Conservation (phyloP, 1,139 yeast species). For the Pichia sp. region DNA sequence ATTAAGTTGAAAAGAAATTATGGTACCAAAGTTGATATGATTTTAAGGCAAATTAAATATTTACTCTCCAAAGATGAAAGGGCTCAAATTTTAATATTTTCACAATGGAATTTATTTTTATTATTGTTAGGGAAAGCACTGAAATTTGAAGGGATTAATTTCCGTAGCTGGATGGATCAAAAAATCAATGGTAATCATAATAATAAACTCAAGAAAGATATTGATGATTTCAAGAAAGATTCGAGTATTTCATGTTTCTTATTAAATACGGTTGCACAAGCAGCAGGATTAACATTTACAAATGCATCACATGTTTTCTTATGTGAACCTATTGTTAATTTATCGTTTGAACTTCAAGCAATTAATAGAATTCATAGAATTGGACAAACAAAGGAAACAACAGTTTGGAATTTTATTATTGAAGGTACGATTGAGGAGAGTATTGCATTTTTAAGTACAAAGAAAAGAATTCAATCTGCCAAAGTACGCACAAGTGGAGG, state of each 20-base stretch:
- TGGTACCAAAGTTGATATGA: conserved; percentile 82
- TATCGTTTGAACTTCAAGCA: conserved; percentile 84
- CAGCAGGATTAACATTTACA: conserved; percentile 82
- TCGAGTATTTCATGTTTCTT: conserved; percentile 70
- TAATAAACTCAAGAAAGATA: conserved; percentile 33
- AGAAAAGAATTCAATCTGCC: conserved; percentile 40
- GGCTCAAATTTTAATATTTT: conserved; percentile 76
- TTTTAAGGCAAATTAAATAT: conserved; percentile 64
- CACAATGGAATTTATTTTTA: conserved; percentile 81
- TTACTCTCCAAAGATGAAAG: conserved; percentile 50
- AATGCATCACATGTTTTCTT: conserved; percentile 88
- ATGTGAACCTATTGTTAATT: conserved; percentile 88
- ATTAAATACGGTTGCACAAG: conserved; percentile 77
- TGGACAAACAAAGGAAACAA: conserved; percentile 75
- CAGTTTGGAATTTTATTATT: conserved; percentile 87
- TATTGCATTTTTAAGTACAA: conserved; percentile 55
- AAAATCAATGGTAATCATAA: conserved; percentile 1
- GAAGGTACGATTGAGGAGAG: conserved; percentile 86
- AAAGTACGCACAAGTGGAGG: conserved; percentile 15
- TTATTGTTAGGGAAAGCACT: conserved; percentile 64
- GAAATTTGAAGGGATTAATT: conserved; percentile 48
- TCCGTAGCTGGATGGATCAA: conserved; percentile 29
- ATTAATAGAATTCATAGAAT: conserved; percentile 87
- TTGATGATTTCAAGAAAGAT: conserved; percentile 60
- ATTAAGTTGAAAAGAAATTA: conserved; percentile 36